Evolutionary conservation across 768 basidiomycete genomes (phyloP).

Genomic region (Pleurotus ostreatus): DNA sequence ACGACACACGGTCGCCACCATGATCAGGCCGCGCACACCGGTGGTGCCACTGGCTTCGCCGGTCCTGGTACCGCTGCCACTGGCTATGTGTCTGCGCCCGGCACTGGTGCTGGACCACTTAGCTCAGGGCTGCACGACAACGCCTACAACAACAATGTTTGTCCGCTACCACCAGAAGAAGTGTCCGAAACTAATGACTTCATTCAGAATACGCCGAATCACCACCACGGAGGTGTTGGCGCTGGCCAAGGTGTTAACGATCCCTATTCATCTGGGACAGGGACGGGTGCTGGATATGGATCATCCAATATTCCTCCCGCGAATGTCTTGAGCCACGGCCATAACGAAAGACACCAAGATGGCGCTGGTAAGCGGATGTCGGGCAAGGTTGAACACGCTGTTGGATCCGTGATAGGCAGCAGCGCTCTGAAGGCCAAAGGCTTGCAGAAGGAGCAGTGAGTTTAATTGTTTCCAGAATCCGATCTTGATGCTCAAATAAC

Average conservation of each 20-base stretch:
- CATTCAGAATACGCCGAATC: background rate
- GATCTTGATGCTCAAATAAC: background rate
- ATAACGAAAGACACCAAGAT: background rate
- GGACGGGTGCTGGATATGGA: background rate
- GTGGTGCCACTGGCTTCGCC: background rate
- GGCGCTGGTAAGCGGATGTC: slow-evolving; percentile 1
- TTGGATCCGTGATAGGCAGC: slow-evolving; percentile 43
- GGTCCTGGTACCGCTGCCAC: background rate
- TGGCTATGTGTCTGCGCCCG: background rate
- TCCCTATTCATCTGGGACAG: background rate
- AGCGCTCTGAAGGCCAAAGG: slow-evolving; percentile 44
- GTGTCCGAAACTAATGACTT: background rate
- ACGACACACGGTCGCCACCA: too few species aligned
- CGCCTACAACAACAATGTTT: background rate
- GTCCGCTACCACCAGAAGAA: too few species aligned
- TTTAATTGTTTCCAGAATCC: background rate
- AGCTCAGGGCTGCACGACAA: background rate
- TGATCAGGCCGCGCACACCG: background rate
- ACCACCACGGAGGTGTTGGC: background rate
- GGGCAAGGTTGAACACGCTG: slow-evolving; percentile 45
- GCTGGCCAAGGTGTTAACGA: background rate
- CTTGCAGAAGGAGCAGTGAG: slow-evolving; percentile 44
- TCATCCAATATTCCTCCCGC: background rate
- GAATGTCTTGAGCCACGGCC: background rate
- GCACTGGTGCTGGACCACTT: background rate